These are phyloP conservation scores for Ceratocystis lukuohia DNA, from an alignment of 2,329 filamentous ascomycete species.

Conservation along the genomic window DNA sequence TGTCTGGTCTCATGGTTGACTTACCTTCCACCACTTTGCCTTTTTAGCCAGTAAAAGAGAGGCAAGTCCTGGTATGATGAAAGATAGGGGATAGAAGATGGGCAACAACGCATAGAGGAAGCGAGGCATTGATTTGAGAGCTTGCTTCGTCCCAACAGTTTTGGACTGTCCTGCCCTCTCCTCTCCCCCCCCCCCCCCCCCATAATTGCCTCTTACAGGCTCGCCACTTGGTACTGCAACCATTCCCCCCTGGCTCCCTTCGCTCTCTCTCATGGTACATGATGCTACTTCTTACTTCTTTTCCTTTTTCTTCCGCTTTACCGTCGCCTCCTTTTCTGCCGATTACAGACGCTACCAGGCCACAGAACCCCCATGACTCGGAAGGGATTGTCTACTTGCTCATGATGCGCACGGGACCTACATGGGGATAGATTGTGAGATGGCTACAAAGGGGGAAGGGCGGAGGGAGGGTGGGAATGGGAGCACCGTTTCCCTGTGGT, in stretches of 20 bases:
- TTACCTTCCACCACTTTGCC: background rate
- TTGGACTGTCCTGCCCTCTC: background rate
- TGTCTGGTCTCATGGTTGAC: background rate
- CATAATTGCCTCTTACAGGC: background rate
- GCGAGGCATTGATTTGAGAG: background rate
- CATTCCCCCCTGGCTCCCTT: background rate
- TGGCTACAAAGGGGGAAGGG: background rate
- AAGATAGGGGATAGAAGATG: background rate
- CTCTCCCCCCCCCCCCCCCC: background rate
- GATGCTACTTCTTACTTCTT: background rate
- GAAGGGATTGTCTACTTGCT: slow-evolving; percentile 2
- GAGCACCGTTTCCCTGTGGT: background rate
- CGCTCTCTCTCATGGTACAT: background rate
- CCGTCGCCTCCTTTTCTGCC: background rate
- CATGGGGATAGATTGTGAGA: background rate
- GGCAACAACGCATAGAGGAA: background rate
- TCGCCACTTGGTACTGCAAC: background rate
- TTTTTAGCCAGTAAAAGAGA: background rate
- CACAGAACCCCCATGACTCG: background rate
- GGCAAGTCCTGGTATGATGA: background rate
- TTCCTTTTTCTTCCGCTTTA: background rate
- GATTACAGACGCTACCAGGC: background rate
- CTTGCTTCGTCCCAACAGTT: background rate
- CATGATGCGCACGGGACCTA: background rate
- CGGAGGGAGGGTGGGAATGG: background rate